Evolutionary conservation across 23 red algal species (phyloP).

Genomic region (Gracilaria domingensis): DNA sequence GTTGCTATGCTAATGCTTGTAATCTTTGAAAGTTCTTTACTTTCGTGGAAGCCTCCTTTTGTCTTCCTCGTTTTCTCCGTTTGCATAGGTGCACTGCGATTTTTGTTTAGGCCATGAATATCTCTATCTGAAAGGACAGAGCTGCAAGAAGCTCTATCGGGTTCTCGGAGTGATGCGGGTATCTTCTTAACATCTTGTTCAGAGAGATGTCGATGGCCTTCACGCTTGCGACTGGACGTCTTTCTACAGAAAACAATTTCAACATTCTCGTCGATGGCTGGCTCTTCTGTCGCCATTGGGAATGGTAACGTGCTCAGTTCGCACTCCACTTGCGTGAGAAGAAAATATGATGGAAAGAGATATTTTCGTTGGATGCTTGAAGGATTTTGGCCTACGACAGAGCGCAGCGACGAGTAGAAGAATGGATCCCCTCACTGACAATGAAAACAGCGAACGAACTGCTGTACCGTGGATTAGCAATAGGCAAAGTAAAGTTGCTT

Average conservation of each 20-base stretch:
- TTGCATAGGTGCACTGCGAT: background rate
- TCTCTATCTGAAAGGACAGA: background rate
- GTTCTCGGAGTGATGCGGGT: background rate
- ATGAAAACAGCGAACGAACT: background rate
- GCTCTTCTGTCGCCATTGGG: background rate
- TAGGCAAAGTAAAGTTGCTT: no score
- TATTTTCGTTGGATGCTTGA: background rate
- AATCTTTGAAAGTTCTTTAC: background rate
- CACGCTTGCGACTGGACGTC: constrained; percentile 1
- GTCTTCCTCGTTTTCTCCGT: background rate
- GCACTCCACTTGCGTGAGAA: background rate
- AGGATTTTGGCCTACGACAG: background rate
- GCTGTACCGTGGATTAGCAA: no score
- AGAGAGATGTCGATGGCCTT: background rate
- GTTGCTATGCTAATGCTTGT: background rate
- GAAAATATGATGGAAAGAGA: background rate
- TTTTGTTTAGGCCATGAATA: background rate
- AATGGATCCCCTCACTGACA: background rate
- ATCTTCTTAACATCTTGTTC: no score
- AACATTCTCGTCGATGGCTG: background rate
- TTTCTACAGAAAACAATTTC: constrained; percentile 33
- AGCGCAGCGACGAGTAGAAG: background rate
- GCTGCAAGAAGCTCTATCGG: background rate
- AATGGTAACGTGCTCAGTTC: background rate
- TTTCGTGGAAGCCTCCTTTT: background rate